Evolutionary conservation across 2,329 filamentous ascomycete genomes (phyloP), one percentile per base, ranked within the genome.

Genomic region (Elsinoe arachidis): DNA sequence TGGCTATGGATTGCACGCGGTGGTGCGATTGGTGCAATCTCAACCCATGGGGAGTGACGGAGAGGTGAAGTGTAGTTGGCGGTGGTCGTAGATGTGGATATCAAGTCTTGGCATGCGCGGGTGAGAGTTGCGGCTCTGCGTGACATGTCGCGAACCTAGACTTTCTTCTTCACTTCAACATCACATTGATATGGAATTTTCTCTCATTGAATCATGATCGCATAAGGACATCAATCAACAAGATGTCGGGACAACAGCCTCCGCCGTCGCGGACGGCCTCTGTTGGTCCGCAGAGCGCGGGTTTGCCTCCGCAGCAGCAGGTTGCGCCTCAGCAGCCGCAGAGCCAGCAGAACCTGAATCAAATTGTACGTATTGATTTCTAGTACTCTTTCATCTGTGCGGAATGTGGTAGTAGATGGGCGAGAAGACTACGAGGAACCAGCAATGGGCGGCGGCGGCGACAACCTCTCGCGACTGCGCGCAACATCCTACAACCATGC

Each of bases 311-410:
- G 60, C 76, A 77, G 61, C 74, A 74, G 56, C 70, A 73, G 57
- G 70, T 74, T 62, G 74, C 73, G 41, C 73, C 76, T 59, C 72
- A 78, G 59, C 72, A 78, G 59, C 71, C 61, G 66, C 85, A 90
- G 73, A 90, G 87, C 1, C 90, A 92, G 61, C 89, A 95, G 66
- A 95, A 96, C 68, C 73, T 96, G 1, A 97, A 97, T 66, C 90
- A 96, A 65, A 97, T 97, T 72, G 92, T 96, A 80, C 81, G 91
- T 78, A 23, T 33, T 26, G 17, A 21, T 35, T 59, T 44, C 51
- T 47, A 11, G 43, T 59, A 1, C 59, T 51, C 21, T 15, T 38
- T 49, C 38, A 15, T 41, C 19, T 15, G 14, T 4, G 6, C 10
- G 39, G 15, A 19, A 17, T 23, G 19, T 19, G n/a, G 2, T 23